phyloP scores from a whole-genome alignment of 164 flowering plant genomes.

The Sedum album region DNA sequence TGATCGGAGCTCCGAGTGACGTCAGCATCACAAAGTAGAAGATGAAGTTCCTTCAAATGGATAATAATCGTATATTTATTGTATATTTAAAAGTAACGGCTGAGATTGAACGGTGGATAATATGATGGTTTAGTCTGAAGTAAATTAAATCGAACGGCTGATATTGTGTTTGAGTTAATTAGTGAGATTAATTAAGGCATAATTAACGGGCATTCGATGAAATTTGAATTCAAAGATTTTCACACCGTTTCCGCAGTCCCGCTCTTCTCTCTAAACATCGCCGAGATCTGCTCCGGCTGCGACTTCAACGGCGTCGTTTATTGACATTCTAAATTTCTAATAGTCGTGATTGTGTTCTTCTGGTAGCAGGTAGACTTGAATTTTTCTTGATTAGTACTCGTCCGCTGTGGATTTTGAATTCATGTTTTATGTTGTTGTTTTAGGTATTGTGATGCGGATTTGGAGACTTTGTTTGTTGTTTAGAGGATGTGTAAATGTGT shows the following conservation, averaged over 20 bases:
- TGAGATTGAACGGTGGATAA: not conserved
- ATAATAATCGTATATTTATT: not conserved
- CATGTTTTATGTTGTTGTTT: not conserved
- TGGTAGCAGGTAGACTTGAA: not conserved
- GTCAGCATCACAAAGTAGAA: conserved; percentile 1
- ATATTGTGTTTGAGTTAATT: not conserved
- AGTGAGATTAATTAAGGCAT: not conserved
- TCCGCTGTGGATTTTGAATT: not conserved
- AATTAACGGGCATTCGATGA: not conserved
- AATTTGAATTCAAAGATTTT: conserved; percentile 1
- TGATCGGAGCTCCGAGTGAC: not conserved
- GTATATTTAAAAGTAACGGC: not conserved
- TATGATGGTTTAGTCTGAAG: not conserved
- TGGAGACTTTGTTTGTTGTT: not conserved
- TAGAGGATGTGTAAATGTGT: not conserved
- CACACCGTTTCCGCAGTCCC: not conserved
- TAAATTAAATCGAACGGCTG: too few species aligned
- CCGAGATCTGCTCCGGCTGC: not conserved
- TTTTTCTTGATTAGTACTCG: not conserved
- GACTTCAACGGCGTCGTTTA: not conserved
- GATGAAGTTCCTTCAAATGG: not conserved
- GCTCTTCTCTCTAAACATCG: not conserved
- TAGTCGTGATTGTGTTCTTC: not conserved
- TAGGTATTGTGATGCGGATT: not conserved
- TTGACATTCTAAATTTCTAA: not conserved